Conservation (phyloP, 805 yeast species). For the Deakozyma indianensis region DNA sequence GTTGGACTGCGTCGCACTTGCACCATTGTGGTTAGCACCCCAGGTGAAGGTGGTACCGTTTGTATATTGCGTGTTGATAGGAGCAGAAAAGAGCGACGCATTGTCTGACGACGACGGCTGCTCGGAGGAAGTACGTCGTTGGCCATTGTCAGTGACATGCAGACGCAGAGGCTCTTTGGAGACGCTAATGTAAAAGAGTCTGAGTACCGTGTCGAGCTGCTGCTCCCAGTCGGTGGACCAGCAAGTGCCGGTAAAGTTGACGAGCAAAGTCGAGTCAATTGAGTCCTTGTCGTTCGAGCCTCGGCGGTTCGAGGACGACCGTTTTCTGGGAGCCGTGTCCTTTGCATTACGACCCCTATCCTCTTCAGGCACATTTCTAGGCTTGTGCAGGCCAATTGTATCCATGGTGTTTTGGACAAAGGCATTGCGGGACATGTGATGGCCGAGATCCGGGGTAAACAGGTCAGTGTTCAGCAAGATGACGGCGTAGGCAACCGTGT, state of each 20-base stretch:
- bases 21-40: neutral
- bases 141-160: neutral
- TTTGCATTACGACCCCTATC: neutral
- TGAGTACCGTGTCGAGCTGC: slow-evolving; percentile 12
- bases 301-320: slow-evolving; percentile 3
- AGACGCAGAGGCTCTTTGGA: slow-evolving; percentile 11
- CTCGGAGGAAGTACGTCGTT: neutral
- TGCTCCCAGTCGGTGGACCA: slow-evolving; percentile 12
- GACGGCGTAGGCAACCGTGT: slow-evolving; percentile 57
- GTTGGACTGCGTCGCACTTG: neutral
- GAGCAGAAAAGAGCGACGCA: neutral
- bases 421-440: slow-evolving; percentile 9
- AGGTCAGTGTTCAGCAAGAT: slow-evolving; percentile 65
- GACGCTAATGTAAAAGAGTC: slow-evolving; percentile 13
- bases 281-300: slow-evolving; percentile 5
- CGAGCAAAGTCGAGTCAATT: slow-evolving; percentile 5
- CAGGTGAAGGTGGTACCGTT: neutral
- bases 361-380: slow-evolving; percentile 2
- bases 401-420: slow-evolving; percentile 37
- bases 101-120: neutral
- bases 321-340: neutral
- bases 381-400: slow-evolving; percentile 22
- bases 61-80: neutral
- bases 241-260: slow-evolving; percentile 7
- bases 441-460: slow-evolving; percentile 28